Evolutionary conservation across 2,329 filamentous ascomycete genomes (phyloP).

Genomic region (Diaporthe vaccinii): DNA sequence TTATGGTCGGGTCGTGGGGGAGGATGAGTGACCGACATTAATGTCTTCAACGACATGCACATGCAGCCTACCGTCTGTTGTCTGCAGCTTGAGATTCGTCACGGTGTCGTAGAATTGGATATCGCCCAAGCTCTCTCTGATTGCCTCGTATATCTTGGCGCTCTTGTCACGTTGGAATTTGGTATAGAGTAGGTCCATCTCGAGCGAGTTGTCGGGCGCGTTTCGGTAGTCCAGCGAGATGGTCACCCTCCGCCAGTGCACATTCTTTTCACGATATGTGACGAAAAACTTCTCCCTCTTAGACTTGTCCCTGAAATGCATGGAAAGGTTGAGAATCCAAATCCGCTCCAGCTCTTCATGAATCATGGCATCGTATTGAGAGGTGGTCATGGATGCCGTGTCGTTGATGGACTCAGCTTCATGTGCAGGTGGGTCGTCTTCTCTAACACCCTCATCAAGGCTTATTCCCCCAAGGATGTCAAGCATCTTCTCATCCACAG

Average conservation of each 20-base stretch:
- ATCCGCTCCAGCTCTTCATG: conserved; percentile 85
- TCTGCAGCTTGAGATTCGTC: conserved; percentile 95
- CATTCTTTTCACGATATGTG: conserved; percentile 87
- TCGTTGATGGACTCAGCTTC: conserved; percentile 56
- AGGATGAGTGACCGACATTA: conserved; percentile 66
- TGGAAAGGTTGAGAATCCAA: conserved; percentile 98
- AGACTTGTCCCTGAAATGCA: conserved; percentile 96
- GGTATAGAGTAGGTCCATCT: conserved; percentile 82
- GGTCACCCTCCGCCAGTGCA: conserved; percentile 87
- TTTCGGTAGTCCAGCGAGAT: conserved; percentile 93
- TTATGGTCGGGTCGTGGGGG: conserved; percentile 12
- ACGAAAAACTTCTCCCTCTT: conserved; percentile 98
- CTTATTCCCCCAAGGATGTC: conserved; percentile 44
- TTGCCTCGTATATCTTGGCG: conserved; percentile 92
- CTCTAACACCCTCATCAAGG: conserved; percentile 42
- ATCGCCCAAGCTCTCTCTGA: conserved; percentile 90
- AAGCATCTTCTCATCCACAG: conserved; percentile 51
- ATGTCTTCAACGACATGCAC: conserved; percentile 98
- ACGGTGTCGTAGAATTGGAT: conserved; percentile 98
- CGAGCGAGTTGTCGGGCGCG: conserved; percentile 84
- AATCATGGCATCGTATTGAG: conserved; percentile 74
- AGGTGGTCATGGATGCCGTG: conserved; percentile 63
- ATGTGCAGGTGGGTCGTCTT: conserved; percentile 42
- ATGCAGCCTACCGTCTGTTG: conserved; percentile 86
- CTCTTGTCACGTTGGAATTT: conserved; percentile 93